Base-by-base conservation (phyloP, 2,329 filamentous ascomycete genomes). In the Phialocephala subalpina region DNA sequence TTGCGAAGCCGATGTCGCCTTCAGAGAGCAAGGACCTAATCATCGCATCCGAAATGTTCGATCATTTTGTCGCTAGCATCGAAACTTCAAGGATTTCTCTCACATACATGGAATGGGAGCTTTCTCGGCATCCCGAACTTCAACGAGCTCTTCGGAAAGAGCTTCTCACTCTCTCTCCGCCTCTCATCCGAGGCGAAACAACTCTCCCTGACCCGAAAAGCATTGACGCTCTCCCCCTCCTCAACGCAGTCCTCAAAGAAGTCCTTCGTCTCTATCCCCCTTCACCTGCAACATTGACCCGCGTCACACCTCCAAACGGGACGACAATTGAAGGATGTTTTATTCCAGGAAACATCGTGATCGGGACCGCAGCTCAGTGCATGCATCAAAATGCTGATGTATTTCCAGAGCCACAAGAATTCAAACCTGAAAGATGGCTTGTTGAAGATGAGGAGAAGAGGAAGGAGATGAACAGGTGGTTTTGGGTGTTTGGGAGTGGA, bases 61-160 rank as follows among this genome's bases (percentile, higher is more conserved):
- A 94, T 72, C 91, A 95, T 70, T 81, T 92, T 2, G 85, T 90
- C 1, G 92, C 92, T 0, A 91, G 91, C 1, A 90, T 93, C 70
- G 92, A 95, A 74, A 94, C 92, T 0, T 89, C 87, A 3, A 89
- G 88, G 1, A 87, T 93, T 45, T 87, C 85, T 0, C 78, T 92
- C 22, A 86, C 85, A 2, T 92, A 89, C 72, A 76, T 87, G 0
- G 78, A 85, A 36, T 88, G 87, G 78, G 82, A 89, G 60, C 80
- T 87, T 20, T 85, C 83, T 0, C 77, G 77, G 8, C 70, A 74
- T 11, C 73, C 68, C 0, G 82, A 62, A 27, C 68, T 63, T 1
- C 64, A 63, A n/a, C 9, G 4, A 0, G 58, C 72, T 5, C 75
- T 85, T 1, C 76, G 78, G n/a, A 61, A 70, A 0, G 81, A 84